phyloP scores from a whole-genome alignment of 1,139 yeast genomes.

The Trichomonascaceae sp. region DNA sequence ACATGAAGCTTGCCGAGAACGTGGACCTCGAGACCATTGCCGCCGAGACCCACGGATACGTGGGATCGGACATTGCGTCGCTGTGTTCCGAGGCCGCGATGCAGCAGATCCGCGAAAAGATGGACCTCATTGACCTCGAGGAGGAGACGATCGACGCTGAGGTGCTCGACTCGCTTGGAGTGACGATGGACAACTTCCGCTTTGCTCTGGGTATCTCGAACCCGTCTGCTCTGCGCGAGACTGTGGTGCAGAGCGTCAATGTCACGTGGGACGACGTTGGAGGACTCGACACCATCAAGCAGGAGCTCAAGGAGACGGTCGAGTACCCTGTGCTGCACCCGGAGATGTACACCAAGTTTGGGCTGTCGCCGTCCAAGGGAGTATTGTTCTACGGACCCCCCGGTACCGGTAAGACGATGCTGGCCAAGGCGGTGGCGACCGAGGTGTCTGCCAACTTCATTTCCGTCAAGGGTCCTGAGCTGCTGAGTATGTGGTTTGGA shows the following conservation, averaged over 20 bases:
- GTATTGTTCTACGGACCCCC: constrained; percentile 98
- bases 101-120: constrained; percentile 98
- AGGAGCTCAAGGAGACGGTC: constrained; percentile 95
- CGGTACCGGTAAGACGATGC: constrained; percentile 96
- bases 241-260: constrained; percentile 95
- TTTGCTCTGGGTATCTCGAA: constrained; percentile 96
- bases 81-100: constrained; percentile 98
- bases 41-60: constrained; percentile 91
- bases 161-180: constrained; percentile 90
- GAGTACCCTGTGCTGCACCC: constrained; percentile 98
- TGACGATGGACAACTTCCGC: constrained; percentile 97
- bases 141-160: constrained; percentile 98
- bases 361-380: constrained; percentile 95
- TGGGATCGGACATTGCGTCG: constrained; percentile 90
- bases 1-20: constrained; percentile 91
- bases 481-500: constrained; percentile 98
- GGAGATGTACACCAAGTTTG: constrained; percentile 95
- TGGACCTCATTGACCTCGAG: constrained; percentile 94
- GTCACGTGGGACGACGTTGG: constrained; percentile 98
- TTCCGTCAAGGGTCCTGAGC: constrained; percentile 94
- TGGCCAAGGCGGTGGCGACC: constrained; percentile 97
- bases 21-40: constrained; percentile 92
- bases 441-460: constrained; percentile 96
- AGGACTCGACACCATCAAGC: constrained; percentile 89
- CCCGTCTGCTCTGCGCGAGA: constrained; percentile 98